Conservation (phyloP, 2,329 filamentous ascomycete species). For the Thielaviopsis cerberus region DNA sequence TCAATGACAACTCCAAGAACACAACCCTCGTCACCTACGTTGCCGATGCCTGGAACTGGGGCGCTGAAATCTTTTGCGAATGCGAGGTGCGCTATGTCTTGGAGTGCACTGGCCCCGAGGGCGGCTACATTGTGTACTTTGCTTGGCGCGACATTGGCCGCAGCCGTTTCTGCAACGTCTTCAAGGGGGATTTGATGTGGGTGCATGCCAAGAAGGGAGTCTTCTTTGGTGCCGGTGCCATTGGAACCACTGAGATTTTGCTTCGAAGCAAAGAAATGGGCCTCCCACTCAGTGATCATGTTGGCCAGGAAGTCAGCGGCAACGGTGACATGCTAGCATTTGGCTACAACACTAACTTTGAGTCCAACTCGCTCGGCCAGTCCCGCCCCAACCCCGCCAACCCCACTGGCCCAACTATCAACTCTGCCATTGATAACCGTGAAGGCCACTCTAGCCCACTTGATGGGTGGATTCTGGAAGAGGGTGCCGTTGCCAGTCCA, state of each 20-base stretch:
- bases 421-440: constrained; percentile 41
- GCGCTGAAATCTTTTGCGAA: constrained; percentile 51
- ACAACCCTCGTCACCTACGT: constrained; percentile 49
- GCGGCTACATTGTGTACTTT: constrained; percentile 42
- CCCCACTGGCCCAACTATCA: constrained; percentile 44
- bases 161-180: constrained; percentile 32
- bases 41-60: constrained; percentile 53
- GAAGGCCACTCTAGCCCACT: constrained; percentile 32
- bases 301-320: constrained; percentile 43
- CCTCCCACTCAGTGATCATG: constrained; percentile 34
- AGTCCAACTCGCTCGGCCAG: constrained; percentile 37
- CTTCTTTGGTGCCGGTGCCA: constrained; percentile 45
- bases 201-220: constrained; percentile 46
- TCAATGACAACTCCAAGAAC: constrained; percentile 51
- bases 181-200: constrained; percentile 45
- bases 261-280: constrained; percentile 41
- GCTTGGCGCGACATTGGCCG: constrained; percentile 43
- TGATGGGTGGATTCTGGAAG: constrained; percentile 45
- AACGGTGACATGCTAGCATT: constrained; percentile 50
- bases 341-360: constrained; percentile 41
- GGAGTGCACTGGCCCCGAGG: constrained; percentile 29
- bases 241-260: constrained; percentile 49
- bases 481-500: constrained; percentile 41
- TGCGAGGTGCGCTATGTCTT: constrained; percentile 47
- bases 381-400: constrained; percentile 29